Evolutionary conservation across 441 rosid genomes (phyloP).

Genomic region (Adansonia gregorii): DNA sequence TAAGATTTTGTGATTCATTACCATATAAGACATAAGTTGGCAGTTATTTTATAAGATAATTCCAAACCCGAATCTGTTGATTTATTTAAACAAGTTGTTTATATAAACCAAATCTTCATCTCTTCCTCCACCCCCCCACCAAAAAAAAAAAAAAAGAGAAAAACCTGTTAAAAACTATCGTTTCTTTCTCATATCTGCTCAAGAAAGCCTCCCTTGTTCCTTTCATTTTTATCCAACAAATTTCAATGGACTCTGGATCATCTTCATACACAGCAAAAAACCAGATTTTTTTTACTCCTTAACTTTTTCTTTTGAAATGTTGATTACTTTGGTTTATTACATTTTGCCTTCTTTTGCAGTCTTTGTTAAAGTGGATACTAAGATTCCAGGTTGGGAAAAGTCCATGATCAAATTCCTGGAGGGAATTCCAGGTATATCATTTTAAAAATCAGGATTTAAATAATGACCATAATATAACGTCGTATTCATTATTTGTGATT

Average conservation of each 20-base stretch:
- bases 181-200: background rate
- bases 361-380: slow-evolving; percentile 28
- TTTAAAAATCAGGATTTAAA: no score
- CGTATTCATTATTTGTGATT: no score
- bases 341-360: slow-evolving; percentile 7
- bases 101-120: background rate
- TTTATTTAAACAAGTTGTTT: background rate
- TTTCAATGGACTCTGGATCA: background rate
- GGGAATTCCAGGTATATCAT: slow-evolving; percentile 22
- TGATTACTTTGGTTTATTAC: background rate
- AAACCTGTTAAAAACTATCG: background rate
- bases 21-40: background rate
- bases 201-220: background rate
- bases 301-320: background rate
- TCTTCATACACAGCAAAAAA: background rate
- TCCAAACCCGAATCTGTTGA: background rate
- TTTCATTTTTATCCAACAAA: background rate
- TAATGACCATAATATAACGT: no score
- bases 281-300: background rate
- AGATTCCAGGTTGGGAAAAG: slow-evolving; percentile 30
- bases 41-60: background rate
- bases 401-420: slow-evolving; percentile 26
- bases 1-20: background rate
- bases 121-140: no score
- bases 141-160: no score